Evolutionary conservation across 2,329 filamentous ascomycete species (phyloP), one percentile per base, ranked within the genome.

Genomic region (Plenodomus tracheiphilus): DNA sequence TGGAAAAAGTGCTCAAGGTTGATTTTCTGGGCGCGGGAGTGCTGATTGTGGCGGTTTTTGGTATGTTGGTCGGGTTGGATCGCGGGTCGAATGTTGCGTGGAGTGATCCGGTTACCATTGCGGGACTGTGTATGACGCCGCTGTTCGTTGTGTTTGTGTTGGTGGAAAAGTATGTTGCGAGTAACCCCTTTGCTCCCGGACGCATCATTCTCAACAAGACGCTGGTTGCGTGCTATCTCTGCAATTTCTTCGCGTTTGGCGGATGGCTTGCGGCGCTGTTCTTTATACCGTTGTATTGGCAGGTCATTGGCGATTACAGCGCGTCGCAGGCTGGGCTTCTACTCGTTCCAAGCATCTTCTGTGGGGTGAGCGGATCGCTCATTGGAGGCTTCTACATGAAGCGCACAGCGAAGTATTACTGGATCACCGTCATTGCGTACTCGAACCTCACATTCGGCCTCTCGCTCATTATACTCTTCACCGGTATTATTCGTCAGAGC

Each of bases 231-330:
- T 84, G 82, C 66, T 91, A 87, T 60, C 70, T 85, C 1, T 83
- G 83, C 67, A 91, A 91, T 68, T 89, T 91, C 73, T 91, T 89
- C 69, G 79, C 81, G 43, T 81, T 87, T 44, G 83, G 78, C 1
- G 85, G 81, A 13, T 82, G 77, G 75, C 69, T 85, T 39, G 80
- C 82, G 0, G 73, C 80, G 1, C 56, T 88, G 3, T 93, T 90
- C 75, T 89, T 89, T 72, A 75, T 89, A n/a, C 87, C 89, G 1
- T 76, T 93, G 2, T 90, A 87, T 71, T 89, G 88, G 72, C 89
- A 93, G 71, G 88, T 86, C 4, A 85, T 87, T 1, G 77, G 86
- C 41, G 83, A 82, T 4, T 74, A 85, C 19, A 81, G 79, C 3
- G 85, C 89, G 1, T 85, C 85, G 0, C 69, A 77, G 45, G 82